Conservation (phyloP, 2,329 filamentous ascomycete species). For the Dothistroma pini region DNA sequence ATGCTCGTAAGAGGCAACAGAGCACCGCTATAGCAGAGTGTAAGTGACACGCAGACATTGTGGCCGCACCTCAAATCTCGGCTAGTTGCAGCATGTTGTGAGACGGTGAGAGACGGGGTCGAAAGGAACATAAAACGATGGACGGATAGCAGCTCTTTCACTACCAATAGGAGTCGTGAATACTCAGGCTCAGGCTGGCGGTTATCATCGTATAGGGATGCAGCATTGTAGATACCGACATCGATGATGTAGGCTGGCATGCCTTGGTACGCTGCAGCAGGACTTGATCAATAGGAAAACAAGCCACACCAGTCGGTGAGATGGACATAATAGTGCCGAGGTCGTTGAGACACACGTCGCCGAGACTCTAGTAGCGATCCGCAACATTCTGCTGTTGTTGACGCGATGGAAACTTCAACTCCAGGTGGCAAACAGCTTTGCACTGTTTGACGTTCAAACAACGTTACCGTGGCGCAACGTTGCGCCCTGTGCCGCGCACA, state of each 20-base stretch:
- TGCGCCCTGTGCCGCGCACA: neutral
- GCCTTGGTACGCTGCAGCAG: too few relatives aligned
- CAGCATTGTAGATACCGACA: neutral
- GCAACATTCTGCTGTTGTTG: conserved; percentile 1
- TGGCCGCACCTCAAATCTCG: conserved; percentile 1
- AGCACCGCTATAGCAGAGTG: neutral
- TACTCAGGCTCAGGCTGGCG: neutral
- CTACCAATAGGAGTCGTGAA: neutral
- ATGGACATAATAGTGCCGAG: neutral
- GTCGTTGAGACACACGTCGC: neutral
- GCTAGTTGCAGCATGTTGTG: conserved; percentile 5
- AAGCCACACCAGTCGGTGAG: neutral
- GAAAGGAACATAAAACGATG: conserved; percentile 7
- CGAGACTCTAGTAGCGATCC: neutral
- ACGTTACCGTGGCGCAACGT: neutral
- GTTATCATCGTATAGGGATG: neutral
- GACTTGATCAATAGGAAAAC: too few relatives aligned
- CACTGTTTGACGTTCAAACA: conserved; percentile 6
- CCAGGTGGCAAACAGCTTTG: conserved; percentile 1
- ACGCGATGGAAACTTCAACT: neutral
- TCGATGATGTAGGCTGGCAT: neutral
- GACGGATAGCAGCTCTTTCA: neutral
- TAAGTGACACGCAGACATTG: conserved; percentile 6
- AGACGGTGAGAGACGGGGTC: neutral
- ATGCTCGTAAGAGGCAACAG: neutral